A percentile compares a stretch with the other conserved stretches of the same genome.
These are phyloP conservation scores for Arabidopsis hybrid DNA, from an alignment of 441 rosid genomes.

Conservation along the genomic window DNA sequence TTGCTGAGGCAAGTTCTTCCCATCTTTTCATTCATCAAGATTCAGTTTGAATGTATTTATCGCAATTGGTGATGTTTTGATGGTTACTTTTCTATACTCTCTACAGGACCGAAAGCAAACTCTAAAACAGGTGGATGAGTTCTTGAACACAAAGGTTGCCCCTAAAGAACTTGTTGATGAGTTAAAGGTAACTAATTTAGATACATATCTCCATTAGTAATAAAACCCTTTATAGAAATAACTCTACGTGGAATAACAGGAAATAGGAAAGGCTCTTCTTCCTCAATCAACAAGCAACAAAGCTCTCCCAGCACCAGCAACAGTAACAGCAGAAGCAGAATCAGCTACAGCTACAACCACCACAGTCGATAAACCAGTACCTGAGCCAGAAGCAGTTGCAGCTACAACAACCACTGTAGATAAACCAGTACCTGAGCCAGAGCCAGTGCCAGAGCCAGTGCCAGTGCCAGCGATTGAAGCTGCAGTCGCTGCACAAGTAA, in stretches of 20 bases:
- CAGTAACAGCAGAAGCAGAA: slow-evolving; percentile 49
- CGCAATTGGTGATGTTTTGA: not conserved
- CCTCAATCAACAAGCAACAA: slow-evolving; percentile 56
- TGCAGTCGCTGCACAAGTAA: slow-evolving; percentile 33
- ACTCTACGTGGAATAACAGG: slow-evolving; percentile 51
- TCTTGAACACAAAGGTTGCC: slow-evolving; percentile 83
- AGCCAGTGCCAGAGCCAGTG: slow-evolving; percentile 43
- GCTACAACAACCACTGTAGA: slow-evolving; percentile 12
- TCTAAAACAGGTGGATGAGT: slow-evolving; percentile 79
- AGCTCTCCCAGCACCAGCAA: slow-evolving; percentile 65
- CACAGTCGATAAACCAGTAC: slow-evolving; percentile 32
- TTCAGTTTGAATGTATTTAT: not conserved
- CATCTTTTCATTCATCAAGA: not conserved
- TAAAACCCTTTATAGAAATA: not conserved
- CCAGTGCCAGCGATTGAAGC: slow-evolving; percentile 35
- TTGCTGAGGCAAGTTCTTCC: slow-evolving; percentile 68
- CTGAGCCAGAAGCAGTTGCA: slow-evolving; percentile 36
- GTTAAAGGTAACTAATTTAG: slow-evolving; percentile 55
- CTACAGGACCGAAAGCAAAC: slow-evolving; percentile 87
- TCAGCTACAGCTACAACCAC: slow-evolving; percentile 47
- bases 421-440: slow-evolving; percentile 23
- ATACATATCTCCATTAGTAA: not conserved
- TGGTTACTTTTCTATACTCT: not conserved
- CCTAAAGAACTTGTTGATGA: slow-evolving; percentile 87
- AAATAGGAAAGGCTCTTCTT: slow-evolving; percentile 84